Evolutionary conservation across 495 filamentous ascomycete species (phyloP), one percentile per base, ranked within the genome.

Genomic region (Bombardia bombarda): DNA sequence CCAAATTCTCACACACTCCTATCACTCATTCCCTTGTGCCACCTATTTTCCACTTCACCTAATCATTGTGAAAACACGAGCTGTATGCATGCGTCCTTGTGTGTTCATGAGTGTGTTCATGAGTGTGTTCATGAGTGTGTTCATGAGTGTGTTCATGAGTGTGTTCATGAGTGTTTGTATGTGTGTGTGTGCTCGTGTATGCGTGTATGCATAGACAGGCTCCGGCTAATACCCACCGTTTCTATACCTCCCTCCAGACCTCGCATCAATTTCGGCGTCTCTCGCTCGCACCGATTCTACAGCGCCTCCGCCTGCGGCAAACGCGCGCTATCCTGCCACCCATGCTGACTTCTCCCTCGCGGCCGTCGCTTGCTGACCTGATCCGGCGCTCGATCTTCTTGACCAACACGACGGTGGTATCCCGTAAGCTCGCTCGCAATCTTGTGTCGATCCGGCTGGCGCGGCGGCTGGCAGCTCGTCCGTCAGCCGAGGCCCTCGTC

Each of bases 331-430:
- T 57, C 1, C 70, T 83, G 14, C 61, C 66, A 3, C 64, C 68
- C 22, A 59, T 68, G 32, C 63, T 81, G 18, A 51, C 58, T 26
- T 72, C 71, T 7, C 66, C 68, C 6, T 58, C 58, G 9, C 73
- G 79, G 7, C 78, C 79, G 5, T 66, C 74, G 13, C 68, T 78
- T 2, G 40, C 67, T 7, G 65, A 72, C 24, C 69, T 77, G 17
- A 70, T 73, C 34, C 56, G 57, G 2, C 65, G 73, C n/a, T 66
- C 60, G 49, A 80, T 83, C 55, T 77, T 79, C 59, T 45, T 81
- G n/a, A 77, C 78, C 35, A 62, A 66, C 30, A 78, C 72, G 13
- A 66, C 73, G 17, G 60, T 74, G 32, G 60, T 70, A 38, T 77
- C 78, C 16, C 70, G 79, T 19, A 56, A 58, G 14, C 65, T 82